Base-by-base conservation (phyloP, 2,329 filamentous ascomycete genomes). In the Cryphonectria japonica region DNA sequence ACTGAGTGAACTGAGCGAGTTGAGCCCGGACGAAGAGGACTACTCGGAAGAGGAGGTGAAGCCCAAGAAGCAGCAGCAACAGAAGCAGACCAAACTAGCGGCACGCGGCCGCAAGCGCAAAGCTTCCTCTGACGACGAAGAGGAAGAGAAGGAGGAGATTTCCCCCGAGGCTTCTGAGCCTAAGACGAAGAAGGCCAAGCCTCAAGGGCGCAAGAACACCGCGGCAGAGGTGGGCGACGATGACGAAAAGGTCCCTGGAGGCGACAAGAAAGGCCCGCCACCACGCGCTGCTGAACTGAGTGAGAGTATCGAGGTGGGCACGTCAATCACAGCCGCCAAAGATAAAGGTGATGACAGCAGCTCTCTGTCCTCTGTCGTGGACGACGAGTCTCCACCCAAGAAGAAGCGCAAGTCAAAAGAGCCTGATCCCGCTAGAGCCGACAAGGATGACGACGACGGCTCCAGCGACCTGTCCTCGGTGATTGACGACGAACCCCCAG, bases 401-500 rank as follows among this genome's bases (percentile, higher is more conserved):
- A 85, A 71, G 66, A 62, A 72, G 63, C 66, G 66, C 57, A 71
- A 72, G 66, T 54, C 71, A 13, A 71, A 71, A n/a, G 68, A 59
- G 34, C 59, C 70, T 22, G 59, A 64, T 3, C 59, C 68, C 13
- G 63, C 62, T 43, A 74, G 75, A 69, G 77, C 78, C 71, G 72
- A 74, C 11, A 60, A 75, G 68, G 73, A 71, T 29, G 73, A 68
- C 39, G 74, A 74, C 0, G 87, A 73, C 0, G 87, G 91, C 63
- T 90, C 86, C 77, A 91, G 87, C 77, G 91, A 93, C 68, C 83
- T 94, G 80, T 95, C 93, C 0, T 86, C 88, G 4, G 85, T 97
- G n/a, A 83, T 96, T 57, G 95, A 97, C 77, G 94, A 97, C 77
- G 93, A 95, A 74, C 85, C 85, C 2, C 88, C 85, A 37, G 87